Conservation (phyloP, 2,329 filamentous ascomycete species). For the Aureobasidium sp. region DNA sequence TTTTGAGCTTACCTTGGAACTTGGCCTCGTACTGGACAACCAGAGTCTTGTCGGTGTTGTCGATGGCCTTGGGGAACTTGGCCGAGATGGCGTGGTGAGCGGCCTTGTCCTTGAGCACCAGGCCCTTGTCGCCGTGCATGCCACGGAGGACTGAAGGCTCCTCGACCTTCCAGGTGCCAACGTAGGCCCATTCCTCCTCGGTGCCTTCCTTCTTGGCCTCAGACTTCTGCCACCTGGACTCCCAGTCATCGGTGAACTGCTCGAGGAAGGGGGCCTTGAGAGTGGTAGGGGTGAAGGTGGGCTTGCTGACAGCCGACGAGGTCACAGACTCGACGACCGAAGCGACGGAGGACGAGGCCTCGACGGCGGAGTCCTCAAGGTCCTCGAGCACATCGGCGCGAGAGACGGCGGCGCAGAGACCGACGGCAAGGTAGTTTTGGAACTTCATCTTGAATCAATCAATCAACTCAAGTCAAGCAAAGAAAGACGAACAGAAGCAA, state of each 20-base stretch:
- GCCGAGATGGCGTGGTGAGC: conserved; percentile 99
- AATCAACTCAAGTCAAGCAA: conserved; percentile 5
- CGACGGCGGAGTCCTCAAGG: conserved; percentile 43
- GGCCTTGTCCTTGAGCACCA: conserved; percentile 95
- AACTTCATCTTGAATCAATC: conserved; percentile 63
- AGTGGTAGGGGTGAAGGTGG: conserved; percentile 83
- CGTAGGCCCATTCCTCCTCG: conserved; percentile 88
- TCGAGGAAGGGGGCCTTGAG: conserved; percentile 93
- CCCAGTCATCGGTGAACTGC: conserved; percentile 97
- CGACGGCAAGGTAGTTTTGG: conserved; percentile 66
- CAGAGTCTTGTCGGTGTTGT: conserved; percentile 94
- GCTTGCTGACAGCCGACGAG: conserved; percentile 55
- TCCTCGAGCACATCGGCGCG: conserved; percentile 63
- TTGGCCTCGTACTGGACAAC: conserved; percentile 99
- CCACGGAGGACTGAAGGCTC: conserved; percentile 86
- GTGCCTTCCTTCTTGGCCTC: conserved; percentile 94
- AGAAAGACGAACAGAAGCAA: neutral
- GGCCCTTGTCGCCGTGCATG: conserved; percentile 89
- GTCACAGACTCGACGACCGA: conserved; percentile 45
- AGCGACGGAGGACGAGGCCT: conserved; percentile 35
- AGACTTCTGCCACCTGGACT: conserved; percentile 85
- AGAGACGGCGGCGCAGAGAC: conserved; percentile 61
- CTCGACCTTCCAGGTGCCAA: conserved; percentile 94
- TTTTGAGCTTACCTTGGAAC: conserved; percentile 70
- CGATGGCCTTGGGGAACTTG: conserved; percentile 93